These are phyloP conservation scores for Colletotrichum musae DNA, from an alignment of 2,329 filamentous ascomycete genomes.

Conservation along the genomic window DNA sequence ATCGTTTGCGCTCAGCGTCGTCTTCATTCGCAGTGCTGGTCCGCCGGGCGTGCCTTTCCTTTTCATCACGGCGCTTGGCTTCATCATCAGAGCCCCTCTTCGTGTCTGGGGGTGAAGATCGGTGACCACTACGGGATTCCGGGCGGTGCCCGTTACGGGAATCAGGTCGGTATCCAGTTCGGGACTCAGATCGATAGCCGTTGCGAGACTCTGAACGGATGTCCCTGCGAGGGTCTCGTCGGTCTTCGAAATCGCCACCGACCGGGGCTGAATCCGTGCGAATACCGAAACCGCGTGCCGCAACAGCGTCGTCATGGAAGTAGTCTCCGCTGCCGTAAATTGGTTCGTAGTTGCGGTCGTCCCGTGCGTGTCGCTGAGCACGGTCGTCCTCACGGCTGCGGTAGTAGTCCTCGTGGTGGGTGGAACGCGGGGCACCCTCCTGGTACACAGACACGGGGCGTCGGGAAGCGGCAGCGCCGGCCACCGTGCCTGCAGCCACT, in stretches of 20 bases:
- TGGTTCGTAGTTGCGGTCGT: constrained; percentile 54
- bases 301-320: constrained; percentile 63
- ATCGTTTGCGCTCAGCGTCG: constrained; percentile 57
- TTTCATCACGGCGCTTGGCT: constrained; percentile 41
- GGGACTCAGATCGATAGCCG: constrained; percentile 46
- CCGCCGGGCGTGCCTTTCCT: constrained; percentile 47
- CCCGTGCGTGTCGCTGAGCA: constrained; percentile 57
- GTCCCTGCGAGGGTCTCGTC: constrained; percentile 54
- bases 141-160: constrained; percentile 47
- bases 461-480: constrained; percentile 47
- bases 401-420: constrained; percentile 64
- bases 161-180: constrained; percentile 55
- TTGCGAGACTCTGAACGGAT: constrained; percentile 46
- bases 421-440: constrained; percentile 60
- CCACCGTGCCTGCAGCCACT: constrained; percentile 35
- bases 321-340: constrained; percentile 49
- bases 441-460: constrained; percentile 69
- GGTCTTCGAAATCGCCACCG: constrained; percentile 56
- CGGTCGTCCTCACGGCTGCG: constrained; percentile 64
- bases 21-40: constrained; percentile 51
- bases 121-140: too few species aligned
- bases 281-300: constrained; percentile 66
- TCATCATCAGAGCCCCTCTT: constrained; percentile 42
- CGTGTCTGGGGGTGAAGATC: constrained; percentile 33
- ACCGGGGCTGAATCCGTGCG: constrained; percentile 56